Evolutionary conservation across 73 alveolate genomes (phyloP).

Genomic region (Tetrahymena malaccensis): DNA sequence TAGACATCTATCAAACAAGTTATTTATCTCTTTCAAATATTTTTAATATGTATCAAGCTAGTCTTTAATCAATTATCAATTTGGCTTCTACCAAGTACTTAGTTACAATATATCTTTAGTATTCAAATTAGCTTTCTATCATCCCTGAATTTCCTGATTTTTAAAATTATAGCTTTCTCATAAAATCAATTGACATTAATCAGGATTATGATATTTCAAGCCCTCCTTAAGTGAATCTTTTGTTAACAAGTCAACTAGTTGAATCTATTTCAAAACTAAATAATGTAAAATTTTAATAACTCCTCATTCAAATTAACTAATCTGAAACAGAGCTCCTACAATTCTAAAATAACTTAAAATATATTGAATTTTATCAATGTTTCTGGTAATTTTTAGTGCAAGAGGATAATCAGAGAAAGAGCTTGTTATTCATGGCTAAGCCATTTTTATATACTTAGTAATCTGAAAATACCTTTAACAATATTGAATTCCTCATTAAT

Average conservation of each 20-base stretch:
- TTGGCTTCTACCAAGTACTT: background rate
- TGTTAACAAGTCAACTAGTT: background rate
- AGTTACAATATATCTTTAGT: background rate
- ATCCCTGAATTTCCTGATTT: background rate
- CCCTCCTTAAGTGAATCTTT: background rate
- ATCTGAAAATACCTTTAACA: background rate
- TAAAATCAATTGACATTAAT: background rate
- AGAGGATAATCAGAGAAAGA: too few relatives aligned
- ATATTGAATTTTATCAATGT: background rate
- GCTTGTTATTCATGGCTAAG: background rate
- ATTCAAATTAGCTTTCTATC: background rate
- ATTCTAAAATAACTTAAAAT: background rate
- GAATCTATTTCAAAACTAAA: background rate
- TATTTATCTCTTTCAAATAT: background rate
- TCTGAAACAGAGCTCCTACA: background rate
- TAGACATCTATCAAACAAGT: background rate
- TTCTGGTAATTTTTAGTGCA: background rate
- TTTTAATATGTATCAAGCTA: background rate
- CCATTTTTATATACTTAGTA: background rate
- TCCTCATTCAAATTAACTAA: background rate
- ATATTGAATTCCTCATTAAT: background rate
- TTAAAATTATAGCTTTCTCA: background rate
- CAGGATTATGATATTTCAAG: background rate
- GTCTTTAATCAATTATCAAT: background rate
- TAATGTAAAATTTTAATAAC: background rate